These are phyloP conservation scores for Macrophomina tecta DNA, from an alignment of 2,329 filamentous ascomycete genomes.

Conservation along the genomic window DNA sequence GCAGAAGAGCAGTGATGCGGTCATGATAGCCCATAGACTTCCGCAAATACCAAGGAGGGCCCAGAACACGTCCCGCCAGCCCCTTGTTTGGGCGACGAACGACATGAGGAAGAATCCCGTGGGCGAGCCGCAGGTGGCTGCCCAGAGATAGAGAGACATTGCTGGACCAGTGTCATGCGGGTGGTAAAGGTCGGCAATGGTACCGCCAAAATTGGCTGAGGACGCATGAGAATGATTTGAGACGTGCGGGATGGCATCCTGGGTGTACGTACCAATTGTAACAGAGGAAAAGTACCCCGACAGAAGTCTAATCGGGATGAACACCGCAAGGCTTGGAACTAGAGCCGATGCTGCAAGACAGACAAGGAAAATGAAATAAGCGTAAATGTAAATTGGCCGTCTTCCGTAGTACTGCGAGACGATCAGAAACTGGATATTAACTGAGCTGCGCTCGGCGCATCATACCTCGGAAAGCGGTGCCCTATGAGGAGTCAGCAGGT, in stretches of 20 bases:
- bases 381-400: conserved; percentile 50
- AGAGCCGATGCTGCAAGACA: conserved; percentile 53
- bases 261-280: conserved; percentile 36
- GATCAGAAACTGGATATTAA: not conserved
- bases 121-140: conserved; percentile 54
- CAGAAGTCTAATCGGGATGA: conserved; percentile 52
- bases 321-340: conserved; percentile 49
- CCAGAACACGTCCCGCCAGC: conserved; percentile 55
- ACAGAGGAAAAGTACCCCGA: conserved; percentile 54
- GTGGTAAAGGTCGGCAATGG: conserved; percentile 54
- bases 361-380: conserved; percentile 51
- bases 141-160: conserved; percentile 54
- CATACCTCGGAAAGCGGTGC: conserved; percentile 43
- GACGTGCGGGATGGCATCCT: no score
- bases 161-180: conserved; percentile 50
- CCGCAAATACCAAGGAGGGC: conserved; percentile 54
- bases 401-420: conserved; percentile 48
- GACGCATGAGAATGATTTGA: not conserved
- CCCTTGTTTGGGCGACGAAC: conserved; percentile 50
- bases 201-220: conserved; percentile 48
- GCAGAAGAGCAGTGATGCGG: conserved; percentile 43
- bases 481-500: conserved; percentile 1
- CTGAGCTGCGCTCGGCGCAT: no score
- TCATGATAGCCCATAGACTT: conserved; percentile 51
- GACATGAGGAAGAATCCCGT: conserved; percentile 55